Evolutionary conservation across 2,329 filamentous ascomycete species (phyloP), one percentile per base, ranked within the genome.

Genomic region (Talaromyces sp.): DNA sequence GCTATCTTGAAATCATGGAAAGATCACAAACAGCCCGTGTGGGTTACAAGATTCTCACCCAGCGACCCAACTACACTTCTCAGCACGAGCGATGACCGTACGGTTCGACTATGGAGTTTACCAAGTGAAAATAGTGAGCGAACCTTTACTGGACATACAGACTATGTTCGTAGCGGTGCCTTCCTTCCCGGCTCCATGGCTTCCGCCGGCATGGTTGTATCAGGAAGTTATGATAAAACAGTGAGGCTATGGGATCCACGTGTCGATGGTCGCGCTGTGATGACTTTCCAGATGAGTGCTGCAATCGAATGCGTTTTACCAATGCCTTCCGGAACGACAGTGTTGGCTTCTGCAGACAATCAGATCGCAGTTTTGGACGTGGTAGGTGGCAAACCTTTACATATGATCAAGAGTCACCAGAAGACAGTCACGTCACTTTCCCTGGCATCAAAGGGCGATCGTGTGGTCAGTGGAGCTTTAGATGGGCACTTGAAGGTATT

Each of bases 401-500:
- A 91, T 65, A 80, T 96, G 69, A 87, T 99, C 62, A 87, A 87
- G 65, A 97, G 95, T 71, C 94, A 99, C 75, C 94, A 99, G 71
- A 99, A 97, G 84, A 96, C 94, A 0, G 92, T 99, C 60, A 97
- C 94, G 0, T 87, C 89, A 7, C 81, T 99, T 56, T 87, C 88
- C 53, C 78, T 95, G 35, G 92, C 91, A 7, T 92, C 90, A 45
- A 84, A 89, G 64, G 89, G 89, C 48, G 85, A 85, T 53, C 85
- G 94, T 53, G 81, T 99, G 58, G 83, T 99, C 56, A 92, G 88
- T 63, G 94, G 91, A 73, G 91, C 88, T 19, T 81, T 99, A 46
- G 94, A 99, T 72, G 95, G 94, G 9, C 94, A 97, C 74, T 87
- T 97, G 77, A 99, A 99, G 77, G 85, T 99, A 39, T 97, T 96